These are phyloP conservation scores for Salix dunnii DNA, from an alignment of 345 rosid species.

Conservation along the genomic window DNA sequence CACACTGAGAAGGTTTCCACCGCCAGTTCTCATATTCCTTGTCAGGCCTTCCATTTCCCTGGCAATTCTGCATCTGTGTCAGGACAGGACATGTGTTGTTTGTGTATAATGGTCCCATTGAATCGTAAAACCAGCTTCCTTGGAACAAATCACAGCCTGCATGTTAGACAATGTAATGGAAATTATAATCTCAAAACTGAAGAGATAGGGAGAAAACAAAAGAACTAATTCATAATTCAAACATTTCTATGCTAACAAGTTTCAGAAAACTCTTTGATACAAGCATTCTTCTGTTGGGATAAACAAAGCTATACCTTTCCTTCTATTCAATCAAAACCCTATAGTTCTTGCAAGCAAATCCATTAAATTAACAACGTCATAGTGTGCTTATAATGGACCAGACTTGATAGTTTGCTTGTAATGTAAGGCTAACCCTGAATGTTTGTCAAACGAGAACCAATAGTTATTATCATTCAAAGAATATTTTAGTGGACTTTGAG, in stretches of 20 bases:
- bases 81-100: slow-evolving; percentile 89
- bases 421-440: not conserved
- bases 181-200: slow-evolving; percentile 9
- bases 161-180: slow-evolving; percentile 13
- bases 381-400: too few species aligned
- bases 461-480: not conserved
- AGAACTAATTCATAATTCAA: not conserved
- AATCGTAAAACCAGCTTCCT: slow-evolving; percentile 89
- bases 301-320: not conserved
- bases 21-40: slow-evolving; percentile 90
- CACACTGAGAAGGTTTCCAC: slow-evolving; percentile 85
- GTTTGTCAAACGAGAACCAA: not conserved
- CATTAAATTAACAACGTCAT: not conserved
- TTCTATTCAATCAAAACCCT: not conserved
- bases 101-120: slow-evolving; percentile 69
- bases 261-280: not conserved
- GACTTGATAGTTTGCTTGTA: too few species aligned
- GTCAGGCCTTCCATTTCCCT: slow-evolving; percentile 96
- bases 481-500: not conserved
- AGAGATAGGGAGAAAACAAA: not conserved
- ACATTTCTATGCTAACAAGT: not conserved
- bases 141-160: slow-evolving; percentile 76
- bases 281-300: not conserved
- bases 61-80: slow-evolving; percentile 99
- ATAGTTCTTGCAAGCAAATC: not conserved